Base-by-base conservation (phyloP, 352 stramenopile species). In the Phytophthora chlamydospora region DNA sequence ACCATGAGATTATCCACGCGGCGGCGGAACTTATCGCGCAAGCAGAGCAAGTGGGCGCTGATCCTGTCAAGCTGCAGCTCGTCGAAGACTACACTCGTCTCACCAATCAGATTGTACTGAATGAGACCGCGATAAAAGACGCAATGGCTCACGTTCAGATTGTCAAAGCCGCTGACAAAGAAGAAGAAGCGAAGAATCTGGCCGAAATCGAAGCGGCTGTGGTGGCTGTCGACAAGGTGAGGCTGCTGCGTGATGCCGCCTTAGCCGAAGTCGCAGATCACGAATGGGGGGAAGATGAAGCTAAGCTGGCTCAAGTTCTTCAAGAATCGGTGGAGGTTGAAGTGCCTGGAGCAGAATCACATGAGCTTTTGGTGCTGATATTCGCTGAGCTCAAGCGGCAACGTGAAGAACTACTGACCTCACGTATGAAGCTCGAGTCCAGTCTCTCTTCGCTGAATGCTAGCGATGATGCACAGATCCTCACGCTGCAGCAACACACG, bases 51-150 rank as follows among this genome's bases (percentile, higher is more conserved):
- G 21, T 24, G 21, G 21, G 21, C 21, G 21, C 21, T 24, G 21
- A 24, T 24, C 21, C 21, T 24, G 21, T 24, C 21, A 24, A 24
- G 21, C 21, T 24, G 3, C 21, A 24, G 21, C 21, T 24, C 21
- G 3, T 19, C 46, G 46, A 53, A 4, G 34, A 53, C 32, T 53
- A 53, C 32, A 33, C 31, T 32, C 31, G 46, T 29, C 33, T 53
- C 17, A 32, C 17, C 3, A 17, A 53, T 11, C 46, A 41, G 41
- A 53, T 53, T 32, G n/a, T n/a, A 11, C 16, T 53, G 14, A 53
- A 53, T 38, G 46, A 53, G 33, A 42, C 17, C 16, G 46, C 46
- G 12, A 38, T 53, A 3, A 38, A 38, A 6, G 46, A 53, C 32
- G 39, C 41, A 6, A n/a, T 53, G 10, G 33, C 13, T 12, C 14